Percentiles rank a stretch among this genome's conserved stretches.
Evolutionary conservation across 2,329 filamentous ascomycete genomes (phyloP).

Genomic region (Westerdykella sp.): DNA sequence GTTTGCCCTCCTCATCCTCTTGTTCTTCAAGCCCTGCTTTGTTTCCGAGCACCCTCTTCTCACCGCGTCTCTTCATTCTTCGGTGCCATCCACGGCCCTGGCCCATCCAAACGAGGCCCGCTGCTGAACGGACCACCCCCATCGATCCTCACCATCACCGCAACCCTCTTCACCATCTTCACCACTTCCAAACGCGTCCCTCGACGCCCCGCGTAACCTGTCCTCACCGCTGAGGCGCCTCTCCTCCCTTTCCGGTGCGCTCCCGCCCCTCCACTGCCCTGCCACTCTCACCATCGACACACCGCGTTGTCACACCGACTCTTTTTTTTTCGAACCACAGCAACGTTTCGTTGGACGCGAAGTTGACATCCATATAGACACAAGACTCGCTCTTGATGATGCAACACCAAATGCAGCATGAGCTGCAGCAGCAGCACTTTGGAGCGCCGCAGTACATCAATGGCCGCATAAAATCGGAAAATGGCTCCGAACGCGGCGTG

Average conservation of each 20-base stretch:
- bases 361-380: not conserved
- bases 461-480: conserved; percentile 51
- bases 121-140: conserved; percentile 26
- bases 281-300: conserved; percentile 5
- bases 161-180: conserved; percentile 1
- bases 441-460: conserved; percentile 45
- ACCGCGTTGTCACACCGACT: conserved; percentile 4
- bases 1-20: no score
- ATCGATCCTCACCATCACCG: conserved; percentile 17
- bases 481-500: conserved; percentile 53
- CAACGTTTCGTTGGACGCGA: not conserved
- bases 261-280: conserved; percentile 3
- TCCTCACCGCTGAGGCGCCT: not conserved
- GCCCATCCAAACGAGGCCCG: conserved; percentile 1
- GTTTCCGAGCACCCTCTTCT: not conserved
- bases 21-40: not conserved
- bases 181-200: not conserved
- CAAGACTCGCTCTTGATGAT: conserved; percentile 32
- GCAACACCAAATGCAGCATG: conserved; percentile 40
- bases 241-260: conserved; percentile 18
- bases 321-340: no score
- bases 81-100: not conserved
- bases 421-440: conserved; percentile 39
- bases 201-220: not conserved
- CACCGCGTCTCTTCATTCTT: not conserved